These are phyloP conservation scores for Haberlea rhodopensis DNA, from an alignment of 257 asterid species.

Conservation along the genomic window DNA sequence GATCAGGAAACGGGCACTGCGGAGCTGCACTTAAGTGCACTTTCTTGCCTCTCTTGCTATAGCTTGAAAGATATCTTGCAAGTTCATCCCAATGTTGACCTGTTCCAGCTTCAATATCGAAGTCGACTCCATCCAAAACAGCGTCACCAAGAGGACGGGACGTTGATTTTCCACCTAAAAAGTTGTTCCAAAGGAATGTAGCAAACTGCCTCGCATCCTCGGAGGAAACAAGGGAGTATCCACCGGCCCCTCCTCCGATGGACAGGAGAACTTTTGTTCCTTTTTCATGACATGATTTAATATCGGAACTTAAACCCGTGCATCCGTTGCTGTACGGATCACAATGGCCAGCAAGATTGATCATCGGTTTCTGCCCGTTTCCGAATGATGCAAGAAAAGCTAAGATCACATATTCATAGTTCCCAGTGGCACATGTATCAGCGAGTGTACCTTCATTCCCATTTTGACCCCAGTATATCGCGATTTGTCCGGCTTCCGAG, in stretches of 20 bases:
- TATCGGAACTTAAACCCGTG: slow-evolving; percentile 38
- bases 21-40: slow-evolving; percentile 57
- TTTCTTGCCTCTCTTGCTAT: slow-evolving; percentile 42
- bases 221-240: slow-evolving; percentile 43
- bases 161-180: slow-evolving; percentile 45
- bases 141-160: slow-evolving; percentile 47
- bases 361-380: slow-evolving; percentile 43
- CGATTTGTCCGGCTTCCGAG: slow-evolving; percentile 50
- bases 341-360: slow-evolving; percentile 61
- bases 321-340: slow-evolving; percentile 49
- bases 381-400: slow-evolving; percentile 55
- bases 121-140: slow-evolving; percentile 57
- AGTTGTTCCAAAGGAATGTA: slow-evolving; percentile 48
- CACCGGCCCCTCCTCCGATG: slow-evolving; percentile 50
- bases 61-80: slow-evolving; percentile 34
- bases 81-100: slow-evolving; percentile 53
- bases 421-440: slow-evolving; percentile 48
- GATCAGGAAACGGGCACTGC: slow-evolving; percentile 62
- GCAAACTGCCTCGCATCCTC: slow-evolving; percentile 50
- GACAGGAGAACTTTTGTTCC: slow-evolving; percentile 57
- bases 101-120: slow-evolving; percentile 54
- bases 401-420: slow-evolving; percentile 43
- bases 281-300: slow-evolving; percentile 41
- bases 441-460: slow-evolving; percentile 56
- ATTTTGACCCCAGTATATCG: slow-evolving; percentile 65